Evolutionary conservation across 2,329 filamentous ascomycete species (phyloP), one percentile per base, ranked within the genome.

Genomic region (Fusarium chlamydosporum): DNA sequence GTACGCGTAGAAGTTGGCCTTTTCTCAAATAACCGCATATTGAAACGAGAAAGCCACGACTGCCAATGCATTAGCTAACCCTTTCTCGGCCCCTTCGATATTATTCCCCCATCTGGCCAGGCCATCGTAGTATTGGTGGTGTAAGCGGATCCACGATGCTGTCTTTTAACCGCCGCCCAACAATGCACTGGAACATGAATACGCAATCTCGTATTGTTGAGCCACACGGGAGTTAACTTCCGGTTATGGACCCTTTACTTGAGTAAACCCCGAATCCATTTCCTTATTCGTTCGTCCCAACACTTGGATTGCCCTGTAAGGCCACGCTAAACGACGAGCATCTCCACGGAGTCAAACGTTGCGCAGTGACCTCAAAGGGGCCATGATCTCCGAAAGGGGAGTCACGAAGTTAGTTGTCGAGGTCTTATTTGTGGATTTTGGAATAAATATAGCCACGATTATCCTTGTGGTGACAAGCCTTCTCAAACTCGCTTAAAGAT

Each of bases 401-500:
- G 40, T 45, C 20, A 20, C 10, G 46, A 40, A 51, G 65, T 45
- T 23, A 31, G 15, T 47, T 20, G 10, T 41, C 59, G 33, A 35
- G 41, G 65, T 55, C 31, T 40, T 37, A 51, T 51, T 51, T 45
- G 37, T 27, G 23, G 47, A 40, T 18, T 27, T 43, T 50, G 41
- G 50, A 54, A 34, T n/a, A 48, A 51, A 34, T 56, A 47, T 55
- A 43, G 40, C 16, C 40, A 33, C 16, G 41, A 38, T 12, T n/a
- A 50, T 46, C 65, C 53, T 40, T 57, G 61, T 18, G 33, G n/a
- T 16, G 26, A 10, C 31, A 18, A 33, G 27, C 40, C 48, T 51
- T 68, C 45, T 61, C 46, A 68, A 68, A 69, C 65, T 66, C 65
- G 65, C 65, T 69, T 42, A 27, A 18, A 29, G 10, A 20, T 23